phyloP scores from a whole-genome alignment of 345 rosid genomes.

The Eutrema japonicum region DNA sequence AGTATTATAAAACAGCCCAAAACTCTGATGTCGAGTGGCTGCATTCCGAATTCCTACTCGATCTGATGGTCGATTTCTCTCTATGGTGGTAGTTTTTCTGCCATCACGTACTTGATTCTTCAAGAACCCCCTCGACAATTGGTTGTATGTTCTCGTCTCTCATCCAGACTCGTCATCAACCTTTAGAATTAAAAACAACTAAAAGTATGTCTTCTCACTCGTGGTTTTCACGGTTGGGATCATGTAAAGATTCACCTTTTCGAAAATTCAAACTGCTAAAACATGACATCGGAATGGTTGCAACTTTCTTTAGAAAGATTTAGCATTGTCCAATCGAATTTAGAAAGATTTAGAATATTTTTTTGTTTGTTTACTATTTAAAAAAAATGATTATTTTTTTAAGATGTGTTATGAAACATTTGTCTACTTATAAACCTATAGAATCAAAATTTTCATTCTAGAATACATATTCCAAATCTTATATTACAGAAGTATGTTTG shows the following conservation, averaged over 20 bases:
- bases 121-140: background rate
- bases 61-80: background rate
- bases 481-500: background rate
- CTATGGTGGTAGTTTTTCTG: background rate
- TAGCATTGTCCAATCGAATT: background rate
- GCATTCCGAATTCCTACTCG: background rate
- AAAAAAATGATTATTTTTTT: too few relatives aligned
- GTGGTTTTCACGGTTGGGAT: background rate
- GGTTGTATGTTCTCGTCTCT: background rate
- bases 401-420: background rate
- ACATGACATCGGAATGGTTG: background rate
- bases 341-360: too few relatives aligned
- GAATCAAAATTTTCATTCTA: background rate
- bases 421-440: background rate
- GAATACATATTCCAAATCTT: background rate
- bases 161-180: background rate
- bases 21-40: too few relatives aligned
- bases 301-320: background rate
- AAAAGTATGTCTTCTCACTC: background rate
- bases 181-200: background rate
- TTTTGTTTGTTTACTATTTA: too few relatives aligned
- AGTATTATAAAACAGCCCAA: too few relatives aligned
- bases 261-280: background rate
- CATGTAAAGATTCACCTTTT: background rate
- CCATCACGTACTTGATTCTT: background rate